Evolutionary conservation across 257 asterid species (phyloP).

Genomic region (Echites panduratus): DNA sequence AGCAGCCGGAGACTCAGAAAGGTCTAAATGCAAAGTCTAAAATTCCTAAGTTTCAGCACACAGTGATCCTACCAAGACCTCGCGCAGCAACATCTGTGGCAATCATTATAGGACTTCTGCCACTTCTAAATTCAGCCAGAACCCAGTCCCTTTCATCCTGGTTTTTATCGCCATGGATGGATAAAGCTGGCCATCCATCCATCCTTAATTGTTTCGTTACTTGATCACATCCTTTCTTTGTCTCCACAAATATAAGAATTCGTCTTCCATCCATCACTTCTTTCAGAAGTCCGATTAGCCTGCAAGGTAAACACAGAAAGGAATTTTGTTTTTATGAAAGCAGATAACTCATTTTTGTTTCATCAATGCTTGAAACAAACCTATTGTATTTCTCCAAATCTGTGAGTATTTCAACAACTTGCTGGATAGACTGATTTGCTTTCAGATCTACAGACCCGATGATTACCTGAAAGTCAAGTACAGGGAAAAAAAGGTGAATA

Average conservation of each 20-base stretch:
- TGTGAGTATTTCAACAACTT: conserved; percentile 69
- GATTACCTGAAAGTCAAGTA: conserved; percentile 42
- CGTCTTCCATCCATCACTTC: conserved; percentile 85
- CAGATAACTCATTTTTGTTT: not conserved
- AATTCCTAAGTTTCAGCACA: conserved; percentile 53
- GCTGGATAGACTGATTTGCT: conserved; percentile 79
- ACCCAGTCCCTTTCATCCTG: conserved; percentile 97
- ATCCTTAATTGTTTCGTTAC: conserved; percentile 77
- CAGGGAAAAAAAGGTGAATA: not conserved
- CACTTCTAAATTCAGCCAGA: conserved; percentile 78
- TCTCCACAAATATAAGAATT: conserved; percentile 76
- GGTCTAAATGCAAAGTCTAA: conserved; percentile 32
- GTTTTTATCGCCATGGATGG: conserved; percentile 89
- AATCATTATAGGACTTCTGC: conserved; percentile 83
- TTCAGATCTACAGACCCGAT: conserved; percentile 75
- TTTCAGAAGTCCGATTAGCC: conserved; percentile 68
- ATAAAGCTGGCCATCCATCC: conserved; percentile 96
- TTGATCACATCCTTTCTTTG: conserved; percentile 92
- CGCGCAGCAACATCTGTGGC: conserved; percentile 99
- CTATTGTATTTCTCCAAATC: conserved; percentile 87
- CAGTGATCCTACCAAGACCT: conserved; percentile 91
- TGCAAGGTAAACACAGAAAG: conserved; percentile 30
- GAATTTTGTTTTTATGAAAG: conserved; percentile 17
- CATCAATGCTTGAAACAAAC: conserved; percentile 27
- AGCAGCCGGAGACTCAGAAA: conserved; percentile 84